Evolutionary conservation across 805 yeast genomes (phyloP).

Genomic region (Saccharomyces mikatae): DNA sequence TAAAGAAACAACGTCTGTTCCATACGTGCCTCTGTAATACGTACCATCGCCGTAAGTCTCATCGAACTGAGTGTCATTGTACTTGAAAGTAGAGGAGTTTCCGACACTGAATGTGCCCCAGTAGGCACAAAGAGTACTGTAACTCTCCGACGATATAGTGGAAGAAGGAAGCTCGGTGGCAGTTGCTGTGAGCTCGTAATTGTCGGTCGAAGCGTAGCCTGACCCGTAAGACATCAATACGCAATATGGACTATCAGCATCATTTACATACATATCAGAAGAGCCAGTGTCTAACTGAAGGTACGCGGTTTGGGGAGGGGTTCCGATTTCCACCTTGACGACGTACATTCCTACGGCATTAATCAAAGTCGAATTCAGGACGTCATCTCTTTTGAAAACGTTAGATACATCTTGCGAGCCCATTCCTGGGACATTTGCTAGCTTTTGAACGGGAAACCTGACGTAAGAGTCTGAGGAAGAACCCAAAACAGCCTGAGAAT

Average conservation of each 20-base stretch:
- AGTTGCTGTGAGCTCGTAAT: constrained; percentile 3
- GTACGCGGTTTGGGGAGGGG: constrained; percentile 35
- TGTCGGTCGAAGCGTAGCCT: not conserved
- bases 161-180: not conserved
- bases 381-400: not conserved
- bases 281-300: constrained; percentile 44
- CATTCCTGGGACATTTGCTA: not conserved
- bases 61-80: constrained; percentile 28
- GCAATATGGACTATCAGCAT: constrained; percentile 29
- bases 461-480: not conserved
- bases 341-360: not conserved
- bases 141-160: constrained; percentile 5
- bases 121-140: constrained; percentile 16
- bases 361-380: not conserved
- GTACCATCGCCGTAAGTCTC: constrained; percentile 46
- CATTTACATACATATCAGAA: constrained; percentile 42
- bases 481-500: not conserved
- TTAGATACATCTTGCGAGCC: not conserved
- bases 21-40: constrained; percentile 35
- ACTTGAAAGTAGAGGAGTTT: constrained; percentile 11
- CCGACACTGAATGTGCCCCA: constrained; percentile 12
- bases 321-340: constrained; percentile 34
- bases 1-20: constrained; percentile 47
- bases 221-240: constrained; percentile 2
- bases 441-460: not conserved